Evolutionary conservation across 2,329 filamentous ascomycete genomes (phyloP), one percentile per base, ranked within the genome.

Genomic region (Lecanicillium sp.): DNA sequence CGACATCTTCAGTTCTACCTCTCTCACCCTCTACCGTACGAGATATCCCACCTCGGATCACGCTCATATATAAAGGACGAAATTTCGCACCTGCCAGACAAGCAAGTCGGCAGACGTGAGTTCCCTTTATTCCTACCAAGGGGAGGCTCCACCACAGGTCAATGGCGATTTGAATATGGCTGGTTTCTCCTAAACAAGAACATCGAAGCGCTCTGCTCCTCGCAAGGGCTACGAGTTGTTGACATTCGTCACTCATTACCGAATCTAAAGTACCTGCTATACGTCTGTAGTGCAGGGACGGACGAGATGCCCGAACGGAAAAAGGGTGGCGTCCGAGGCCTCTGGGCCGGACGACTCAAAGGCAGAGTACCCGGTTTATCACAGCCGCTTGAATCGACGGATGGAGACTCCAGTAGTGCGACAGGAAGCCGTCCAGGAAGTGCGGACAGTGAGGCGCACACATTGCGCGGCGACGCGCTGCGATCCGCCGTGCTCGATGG

Each of bases 131-230:
- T 89, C 59, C 56, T 78, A 0, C 71, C 71, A 0, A 62, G 72
- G 3, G 74, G 75, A 13, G 74, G 74, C 61, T 84, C 65, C n/a
- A 73, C 54, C 0, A 74, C 77, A 3, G 78, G 87, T 0, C 79
- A 88, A 33, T 97, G 90, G 65, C 81, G 90, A 3, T 97, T 97
- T 59, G 90, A 97, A 52, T 98, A 97, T 58, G 92, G 73, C 10
- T 92, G 95, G 56, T 98, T 97, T 52, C 67, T 97, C n/a, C 72
- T 98, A 12, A 97, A 97, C 65, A 96, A 97, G 62, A 71, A 97
- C 54, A 89, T 98, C 40, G 89, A 97, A 50, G 62, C 70, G 0
- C 65, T 82, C 4, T 81, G 77, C 43, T 64, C 68, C 4, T 68
- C 71, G 1, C 80, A 88, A 47, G 83, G 83, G 0, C 66, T 96